A percentile compares a stretch with the other conserved stretches of the same genome.
phyloP scores from a whole-genome alignment of 2,329 filamentous ascomycete genomes.

The Elsinoe batatas region DNA sequence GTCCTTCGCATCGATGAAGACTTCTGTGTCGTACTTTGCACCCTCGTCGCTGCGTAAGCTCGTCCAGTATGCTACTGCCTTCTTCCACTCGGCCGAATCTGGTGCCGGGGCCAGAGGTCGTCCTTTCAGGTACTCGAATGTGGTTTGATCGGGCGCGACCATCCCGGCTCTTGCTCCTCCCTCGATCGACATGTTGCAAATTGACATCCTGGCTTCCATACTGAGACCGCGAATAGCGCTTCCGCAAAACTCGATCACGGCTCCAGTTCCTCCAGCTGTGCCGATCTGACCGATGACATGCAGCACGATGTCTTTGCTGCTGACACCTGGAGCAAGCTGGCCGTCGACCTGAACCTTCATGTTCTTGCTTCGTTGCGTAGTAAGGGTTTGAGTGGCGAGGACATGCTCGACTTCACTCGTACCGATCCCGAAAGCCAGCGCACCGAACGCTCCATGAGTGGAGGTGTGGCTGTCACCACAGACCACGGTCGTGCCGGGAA shows the following conservation, averaged over 20 bases:
- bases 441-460: constrained; percentile 92
- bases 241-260: constrained; percentile 95
- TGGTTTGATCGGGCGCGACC: constrained; percentile 89
- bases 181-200: constrained; percentile 99
- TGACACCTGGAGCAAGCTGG: constrained; percentile 78
- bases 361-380: constrained; percentile 94
- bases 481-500: constrained; percentile 91
- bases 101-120: constrained; percentile 77
- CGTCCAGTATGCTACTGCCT: constrained; percentile 79
- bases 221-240: constrained; percentile 77
- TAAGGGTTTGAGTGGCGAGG: constrained; percentile 87
- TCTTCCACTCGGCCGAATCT: constrained; percentile 81
- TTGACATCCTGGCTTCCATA: constrained; percentile 98
- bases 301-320: constrained; percentile 90
- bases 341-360: constrained; percentile 96
- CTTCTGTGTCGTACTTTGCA: constrained; percentile 80
- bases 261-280: constrained; percentile 86
- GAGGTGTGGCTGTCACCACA: constrained; percentile 98
- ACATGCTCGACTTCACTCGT: constrained; percentile 99
- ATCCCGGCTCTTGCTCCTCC: constrained; percentile 90
- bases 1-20: constrained; percentile 85
- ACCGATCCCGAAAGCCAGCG: constrained; percentile 92
- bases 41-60: constrained; percentile 75
- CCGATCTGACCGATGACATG: constrained; percentile 90
- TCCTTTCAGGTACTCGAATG: constrained; percentile 91